Conservation (phyloP, 306 rosid species). For the Lathyrus sativus region DNA sequence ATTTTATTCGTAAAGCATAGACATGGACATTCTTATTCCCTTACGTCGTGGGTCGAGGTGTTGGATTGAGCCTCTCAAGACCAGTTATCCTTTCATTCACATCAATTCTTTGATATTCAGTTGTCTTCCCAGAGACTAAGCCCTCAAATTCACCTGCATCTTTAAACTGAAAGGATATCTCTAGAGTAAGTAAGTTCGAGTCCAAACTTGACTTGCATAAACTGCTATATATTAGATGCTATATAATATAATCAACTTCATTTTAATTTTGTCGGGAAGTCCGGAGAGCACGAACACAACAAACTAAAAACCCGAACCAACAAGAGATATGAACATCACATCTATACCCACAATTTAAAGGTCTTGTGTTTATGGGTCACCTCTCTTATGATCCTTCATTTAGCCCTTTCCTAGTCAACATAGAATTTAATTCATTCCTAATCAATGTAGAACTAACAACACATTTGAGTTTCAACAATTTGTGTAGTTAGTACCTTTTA, state of each 20-base stretch:
- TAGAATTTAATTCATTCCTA: neutral
- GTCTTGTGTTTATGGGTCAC: neutral
- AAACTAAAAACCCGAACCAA: neutral
- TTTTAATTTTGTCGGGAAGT: neutral
- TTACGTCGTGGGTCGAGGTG: constrained; percentile 96
- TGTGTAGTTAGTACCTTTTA: neutral
- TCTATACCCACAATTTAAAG: neutral
- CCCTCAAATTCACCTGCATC: constrained; percentile 96
- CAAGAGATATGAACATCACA: neutral
- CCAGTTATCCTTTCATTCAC: constrained; percentile 92
- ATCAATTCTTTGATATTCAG: constrained; percentile 78
- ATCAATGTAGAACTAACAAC: neutral
- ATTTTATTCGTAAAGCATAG: constrained; percentile 39
- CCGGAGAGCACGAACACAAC: neutral
- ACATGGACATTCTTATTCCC: constrained; percentile 29
- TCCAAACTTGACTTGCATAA: constrained; percentile 19
- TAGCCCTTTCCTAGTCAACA: neutral
- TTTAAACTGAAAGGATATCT: constrained; percentile 67
- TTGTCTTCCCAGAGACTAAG: constrained; percentile 79
- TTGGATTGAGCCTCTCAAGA: constrained; percentile 94
- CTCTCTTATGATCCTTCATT: neutral
- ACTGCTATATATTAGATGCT: neutral
- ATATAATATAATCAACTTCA: neutral
- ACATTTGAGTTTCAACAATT: neutral
- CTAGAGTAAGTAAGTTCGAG: constrained; percentile 37